These are phyloP conservation scores for Rubia yunnanensis DNA, from an alignment of 257 asterid species.

Conservation along the genomic window DNA sequence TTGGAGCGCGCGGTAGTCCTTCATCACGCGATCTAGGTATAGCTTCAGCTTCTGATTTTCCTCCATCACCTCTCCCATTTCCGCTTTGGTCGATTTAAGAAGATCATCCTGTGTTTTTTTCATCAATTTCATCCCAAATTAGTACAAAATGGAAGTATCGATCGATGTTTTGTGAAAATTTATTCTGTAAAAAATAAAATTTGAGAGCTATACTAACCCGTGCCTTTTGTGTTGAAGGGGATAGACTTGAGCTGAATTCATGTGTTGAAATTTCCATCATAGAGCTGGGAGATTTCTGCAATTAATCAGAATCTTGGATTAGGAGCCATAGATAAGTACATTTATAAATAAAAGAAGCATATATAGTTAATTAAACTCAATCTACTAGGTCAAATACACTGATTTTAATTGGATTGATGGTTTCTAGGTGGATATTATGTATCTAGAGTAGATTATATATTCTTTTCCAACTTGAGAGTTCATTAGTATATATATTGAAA, in stretches of 20 bases:
- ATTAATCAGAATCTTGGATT: neutral
- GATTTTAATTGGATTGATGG: neutral
- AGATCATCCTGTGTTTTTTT: slow-evolving; percentile 26
- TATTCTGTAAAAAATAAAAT: too few species aligned
- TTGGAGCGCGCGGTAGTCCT: slow-evolving; percentile 64
- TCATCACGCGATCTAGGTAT: slow-evolving; percentile 48
- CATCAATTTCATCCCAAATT: neutral
- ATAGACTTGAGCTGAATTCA: slow-evolving; percentile 41
- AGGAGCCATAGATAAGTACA: neutral
- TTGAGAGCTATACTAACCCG: slow-evolving; percentile 40
- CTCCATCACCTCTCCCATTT: slow-evolving; percentile 66
- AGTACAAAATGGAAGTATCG: neutral
- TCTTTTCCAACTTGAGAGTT: neutral
- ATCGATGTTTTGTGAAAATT: neutral
- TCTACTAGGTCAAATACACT: neutral
- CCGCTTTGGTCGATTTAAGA: slow-evolving; percentile 56
- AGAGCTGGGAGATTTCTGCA: slow-evolving; percentile 16
- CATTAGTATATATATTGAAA: too few species aligned
- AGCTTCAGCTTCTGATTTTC: slow-evolving; percentile 66
- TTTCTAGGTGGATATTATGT: neutral
- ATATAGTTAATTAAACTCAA: neutral
- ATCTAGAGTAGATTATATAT: neutral
- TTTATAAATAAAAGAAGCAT: neutral
- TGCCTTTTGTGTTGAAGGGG: slow-evolving; percentile 40
- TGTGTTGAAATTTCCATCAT: slow-evolving; percentile 39